phyloP scores from a whole-genome alignment of 176 grass and related monocot species.

The Tillandsia leiboldiana region DNA sequence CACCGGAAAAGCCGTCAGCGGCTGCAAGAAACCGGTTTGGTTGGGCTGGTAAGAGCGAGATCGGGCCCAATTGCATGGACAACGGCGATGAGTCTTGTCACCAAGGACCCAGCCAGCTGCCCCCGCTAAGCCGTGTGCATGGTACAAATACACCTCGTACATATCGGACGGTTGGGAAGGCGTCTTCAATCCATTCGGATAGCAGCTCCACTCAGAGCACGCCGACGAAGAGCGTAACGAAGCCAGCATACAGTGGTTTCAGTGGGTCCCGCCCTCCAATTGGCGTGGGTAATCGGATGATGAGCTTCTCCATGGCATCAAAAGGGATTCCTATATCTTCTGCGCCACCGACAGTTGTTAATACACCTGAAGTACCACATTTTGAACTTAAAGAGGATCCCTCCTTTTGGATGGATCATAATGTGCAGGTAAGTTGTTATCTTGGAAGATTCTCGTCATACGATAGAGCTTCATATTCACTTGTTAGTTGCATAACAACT shows the following conservation, averaged over 20 bases:
- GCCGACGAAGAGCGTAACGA: slow-evolving; percentile 73
- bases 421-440: slow-evolving; percentile 55
- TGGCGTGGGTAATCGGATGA: slow-evolving; percentile 22
- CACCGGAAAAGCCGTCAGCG: slow-evolving; percentile 55
- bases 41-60: slow-evolving; percentile 32
- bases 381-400: slow-evolving; percentile 82
- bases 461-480: background rate
- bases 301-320: slow-evolving; percentile 20
- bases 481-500: background rate
- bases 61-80: background rate
- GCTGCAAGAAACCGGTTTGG: slow-evolving; percentile 46
- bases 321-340: slow-evolving; percentile 29
- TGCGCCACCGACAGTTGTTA: slow-evolving; percentile 18
- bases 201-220: slow-evolving; percentile 59
- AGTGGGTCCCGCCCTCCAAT: slow-evolving; percentile 46
- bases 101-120: slow-evolving; percentile 21
- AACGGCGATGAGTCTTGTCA: slow-evolving; percentile 26
- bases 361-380: slow-evolving; percentile 51
- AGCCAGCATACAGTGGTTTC: slow-evolving; percentile 37
- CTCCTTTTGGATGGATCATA: slow-evolving; percentile 94
- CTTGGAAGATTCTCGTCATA: background rate
- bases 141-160: slow-evolving; percentile 37
- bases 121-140: slow-evolving; percentile 23
- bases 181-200: slow-evolving; percentile 40
- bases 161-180: slow-evolving; percentile 26